Base-by-base conservation (phyloP, 108 stramenopile genomes). In the Craspedostauros australis region DNA sequence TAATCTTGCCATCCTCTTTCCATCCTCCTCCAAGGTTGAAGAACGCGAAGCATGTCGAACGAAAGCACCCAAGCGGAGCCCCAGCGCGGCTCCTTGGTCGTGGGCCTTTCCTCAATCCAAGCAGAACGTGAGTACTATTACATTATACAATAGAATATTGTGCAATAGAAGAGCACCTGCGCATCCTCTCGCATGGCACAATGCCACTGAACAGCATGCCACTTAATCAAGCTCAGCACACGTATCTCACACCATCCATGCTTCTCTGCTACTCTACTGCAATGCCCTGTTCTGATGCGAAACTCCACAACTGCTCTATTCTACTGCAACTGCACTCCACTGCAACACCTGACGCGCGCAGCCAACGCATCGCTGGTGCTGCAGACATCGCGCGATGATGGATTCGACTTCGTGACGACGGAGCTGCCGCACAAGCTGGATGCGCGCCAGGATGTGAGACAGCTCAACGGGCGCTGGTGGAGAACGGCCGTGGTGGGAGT, bases 401-500 rank as follows among this genome's bases (percentile, higher is more conserved):
- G 85, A 3, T 86, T 72, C 39, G 79, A 82, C 23, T 86, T 64
- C 46, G 50, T 74, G 19, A 75, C 77, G 1, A 86, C 84, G 8
- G 36, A 51, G 24, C 59, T 86, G 16, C 80, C 84, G 0, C 32
- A 30, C 38, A 30, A 43, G 36, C 32, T 27, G 1, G 45, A 64
- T 21, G 40, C 55, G 8, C 50, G 67, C 28, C 22, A 58, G 1
- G 74, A 70, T 50, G 73, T 75, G 14, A 75, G 57, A 1, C 39
- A 50, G 5, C 39, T 67, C 48, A 46, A 52, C 20, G 57, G 56
- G 9, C 54, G 68, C 19, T 60, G 60, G 73, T 72, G 73, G 73
- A 46, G 70, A 39, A 75, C 65, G 1, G 61, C 57, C 21, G 60
- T 74, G 3, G 73, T 79, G 23, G 58, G 77, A 11, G 46, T 62